Evolutionary conservation across 2,329 filamentous ascomycete genomes (phyloP), one percentile per base, ranked within the genome.

Genomic region (Neopestalotiopsis clavispora): DNA sequence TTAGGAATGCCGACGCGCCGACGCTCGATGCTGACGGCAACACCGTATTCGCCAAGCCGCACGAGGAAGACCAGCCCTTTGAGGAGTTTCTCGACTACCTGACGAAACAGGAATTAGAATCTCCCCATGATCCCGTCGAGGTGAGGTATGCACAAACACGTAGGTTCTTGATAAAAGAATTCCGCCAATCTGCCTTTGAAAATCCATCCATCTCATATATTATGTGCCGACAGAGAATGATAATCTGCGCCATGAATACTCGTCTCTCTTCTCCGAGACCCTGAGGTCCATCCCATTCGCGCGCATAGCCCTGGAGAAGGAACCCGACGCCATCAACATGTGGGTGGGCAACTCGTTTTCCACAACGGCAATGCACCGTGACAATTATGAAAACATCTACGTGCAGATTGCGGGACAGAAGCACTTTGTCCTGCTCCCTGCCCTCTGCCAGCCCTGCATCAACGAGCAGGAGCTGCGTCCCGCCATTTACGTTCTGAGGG

Each of bases 301-400:
- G 0, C 87, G 90, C 34, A 90, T 94, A 70, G 92, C 92, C 0
- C 86, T 95, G 0, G 82, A 87, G 52, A 84, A 86, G 63, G 75
- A 81, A 0, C 91, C 93, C 0, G 93, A 96, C 71, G 93, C 93
- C 14, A 87, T 94, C 70, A 96, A 96, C 76, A 85, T 96, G 75
- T 95, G 93, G 93, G 89, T 96, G 64, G 93, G 93, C 67, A 92
- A 93, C 80, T 88, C 89, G 1, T 84, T 83, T 49, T 92, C 90
- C 32, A 84, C 87, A 1, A 95, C 93, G 0, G 90, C 91, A 0
- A 79, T 95, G 67, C 94, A 96, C 81, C 92, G 92, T 75, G 94
- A 96, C 80, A 92, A 92, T 74, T 95, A 95, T 78, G 93, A 96
- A 78, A 96, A 96, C 77, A 86, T 96, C 0, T 96, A 95, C 78